Base-by-base conservation (phyloP, 306 rosid genomes). In the Mimosa bimucronata region DNA sequence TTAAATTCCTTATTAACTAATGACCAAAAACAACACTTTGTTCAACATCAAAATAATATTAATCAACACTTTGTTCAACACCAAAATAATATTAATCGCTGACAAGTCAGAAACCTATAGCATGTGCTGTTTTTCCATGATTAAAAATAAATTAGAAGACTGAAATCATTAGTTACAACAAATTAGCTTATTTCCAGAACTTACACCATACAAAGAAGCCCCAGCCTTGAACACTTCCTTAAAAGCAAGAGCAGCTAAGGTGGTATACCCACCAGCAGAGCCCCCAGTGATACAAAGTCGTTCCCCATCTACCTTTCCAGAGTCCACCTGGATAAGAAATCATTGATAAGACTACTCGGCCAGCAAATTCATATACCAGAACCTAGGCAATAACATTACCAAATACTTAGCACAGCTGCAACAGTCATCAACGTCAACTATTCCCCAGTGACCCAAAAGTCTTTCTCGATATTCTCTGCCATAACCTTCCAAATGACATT, bases 261-360 rank as follows among this genome's bases (percentile, higher is more conserved):
- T 95, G 53, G 99, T 93, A 83, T 95, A 95, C 21, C 99, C 99
- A 84, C 99, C 98, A 71, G 99, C 97, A 72, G 99, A 95, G 76
- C 83, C 98, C 29, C 98, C 99, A 13, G 95, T 91, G 74, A 95
- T 93, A 82, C 98, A 95, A 66, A 95, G 84, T 5, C 97, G 82
- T 55, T 93, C 87, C 62, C 80, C 91, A 85, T 95, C 98, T 48
- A 81, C 99, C 87, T 88, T 93, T 77, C 97, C 97, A 2, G 84
- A 75, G 60, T 88, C 88, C 89, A 91, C 97, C 99, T 95, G 58
- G 26, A 86, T 55, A 80, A 77, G 70, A 83, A 61, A 57, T 18
- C 60, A 66, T 25, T 25, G 50, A 69, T 42, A 45, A 55, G n/a
- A 40, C 26, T 64, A 60, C 40, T 75, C 31, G 30, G 34, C 42